phyloP scores from a whole-genome alignment of 306 rosid genomes.

The Dryas octopetala region DNA sequence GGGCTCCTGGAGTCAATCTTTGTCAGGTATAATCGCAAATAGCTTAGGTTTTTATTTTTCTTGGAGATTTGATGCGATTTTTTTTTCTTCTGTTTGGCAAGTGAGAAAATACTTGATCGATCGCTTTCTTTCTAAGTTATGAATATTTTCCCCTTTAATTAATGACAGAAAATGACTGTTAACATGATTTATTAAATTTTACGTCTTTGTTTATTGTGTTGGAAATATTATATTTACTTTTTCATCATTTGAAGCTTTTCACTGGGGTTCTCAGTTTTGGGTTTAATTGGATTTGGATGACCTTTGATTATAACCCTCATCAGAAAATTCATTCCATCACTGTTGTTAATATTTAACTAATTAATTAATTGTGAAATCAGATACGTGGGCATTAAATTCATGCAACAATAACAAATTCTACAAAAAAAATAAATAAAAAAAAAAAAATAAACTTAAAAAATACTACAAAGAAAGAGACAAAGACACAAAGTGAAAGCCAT shows the following conservation, averaged over 20 bases:
- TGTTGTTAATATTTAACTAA: background rate
- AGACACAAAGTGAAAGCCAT: background rate
- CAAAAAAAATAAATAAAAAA: too few relatives aligned
- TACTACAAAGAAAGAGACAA: background rate
- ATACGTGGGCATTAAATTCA: background rate
- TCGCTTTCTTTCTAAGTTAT: too few relatives aligned
- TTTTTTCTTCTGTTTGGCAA: background rate
- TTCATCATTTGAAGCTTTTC: too few relatives aligned
- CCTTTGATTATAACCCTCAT: background rate
- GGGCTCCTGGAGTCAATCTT: slow-evolving; percentile 66
- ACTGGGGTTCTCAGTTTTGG: background rate
- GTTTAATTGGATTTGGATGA: background rate
- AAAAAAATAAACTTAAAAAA: too few relatives aligned
- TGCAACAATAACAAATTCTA: background rate
- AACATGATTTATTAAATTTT: background rate
- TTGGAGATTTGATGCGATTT: background rate
- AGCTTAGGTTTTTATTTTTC: background rate
- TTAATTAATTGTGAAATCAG: background rate
- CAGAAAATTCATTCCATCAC: background rate
- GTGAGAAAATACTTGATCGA: background rate
- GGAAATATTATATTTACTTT: background rate
- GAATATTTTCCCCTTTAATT: background rate
- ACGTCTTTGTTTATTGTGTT: background rate
- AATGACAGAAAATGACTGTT: background rate
- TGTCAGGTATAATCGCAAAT: slow-evolving; percentile 68